phyloP scores from a whole-genome alignment of 148 eudicot species.

The Spergularia marina region DNA sequence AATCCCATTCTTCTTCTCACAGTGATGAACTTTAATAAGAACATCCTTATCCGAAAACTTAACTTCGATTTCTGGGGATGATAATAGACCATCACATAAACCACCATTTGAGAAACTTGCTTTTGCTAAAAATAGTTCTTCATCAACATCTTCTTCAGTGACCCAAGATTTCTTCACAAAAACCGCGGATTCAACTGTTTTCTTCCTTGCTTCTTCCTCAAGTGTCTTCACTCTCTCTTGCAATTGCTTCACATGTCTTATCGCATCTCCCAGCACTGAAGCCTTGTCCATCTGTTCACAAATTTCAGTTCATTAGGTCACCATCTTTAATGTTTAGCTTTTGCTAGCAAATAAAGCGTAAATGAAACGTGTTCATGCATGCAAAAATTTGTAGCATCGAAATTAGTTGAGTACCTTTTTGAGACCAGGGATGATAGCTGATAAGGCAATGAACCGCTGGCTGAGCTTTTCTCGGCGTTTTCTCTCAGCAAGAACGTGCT shows the following conservation, averaged over 20 bases:
- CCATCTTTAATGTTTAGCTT: not conserved
- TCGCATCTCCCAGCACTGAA: slow-evolving; percentile 70
- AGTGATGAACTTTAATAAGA: slow-evolving; percentile 57
- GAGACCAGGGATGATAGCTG: slow-evolving; percentile 61
- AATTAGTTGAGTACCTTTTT: slow-evolving; percentile 51
- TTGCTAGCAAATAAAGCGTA: too few species aligned
- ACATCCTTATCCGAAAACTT: slow-evolving; percentile 53
- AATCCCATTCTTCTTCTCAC: slow-evolving; percentile 52
- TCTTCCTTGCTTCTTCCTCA: slow-evolving; percentile 59
- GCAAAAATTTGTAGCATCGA: too few species aligned
- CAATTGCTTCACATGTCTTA: slow-evolving; percentile 56
- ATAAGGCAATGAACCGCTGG: slow-evolving; percentile 57
- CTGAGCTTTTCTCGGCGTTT: slow-evolving; percentile 62
- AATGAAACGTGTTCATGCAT: too few species aligned
- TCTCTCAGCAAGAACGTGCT: slow-evolving; percentile 64
- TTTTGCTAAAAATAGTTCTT: slow-evolving; percentile 10
- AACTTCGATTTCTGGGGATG: slow-evolving; percentile 63
- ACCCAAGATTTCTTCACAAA: slow-evolving; percentile 46
- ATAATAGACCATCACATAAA: slow-evolving; percentile 21
- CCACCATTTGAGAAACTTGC: not conserved
- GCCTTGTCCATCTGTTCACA: slow-evolving; percentile 70
- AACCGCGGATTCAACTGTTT: slow-evolving; percentile 45
- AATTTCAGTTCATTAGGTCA: not conserved
- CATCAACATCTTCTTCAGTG: slow-evolving; percentile 25
- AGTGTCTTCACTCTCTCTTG: slow-evolving; percentile 61